These are phyloP conservation scores for Cladosporium cucumerinum DNA, from an alignment of 2,329 filamentous ascomycete species.

Conservation along the genomic window DNA sequence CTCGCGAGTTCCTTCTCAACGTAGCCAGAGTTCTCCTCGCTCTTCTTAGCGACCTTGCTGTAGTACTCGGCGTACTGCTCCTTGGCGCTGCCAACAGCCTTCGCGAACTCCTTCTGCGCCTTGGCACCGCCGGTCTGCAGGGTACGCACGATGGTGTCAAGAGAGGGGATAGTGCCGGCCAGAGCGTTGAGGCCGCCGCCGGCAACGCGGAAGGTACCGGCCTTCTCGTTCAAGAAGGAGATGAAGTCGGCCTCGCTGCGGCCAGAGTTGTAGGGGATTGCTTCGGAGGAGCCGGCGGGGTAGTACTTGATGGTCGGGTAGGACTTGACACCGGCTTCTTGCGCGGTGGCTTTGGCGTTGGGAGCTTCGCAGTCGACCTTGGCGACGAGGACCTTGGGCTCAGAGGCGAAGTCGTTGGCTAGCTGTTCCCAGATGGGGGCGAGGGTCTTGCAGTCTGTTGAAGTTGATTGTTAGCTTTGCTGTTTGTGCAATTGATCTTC, in stretches of 20 bases:
- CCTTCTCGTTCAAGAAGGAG: slow-evolving; percentile 80
- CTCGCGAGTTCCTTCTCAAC: slow-evolving; percentile 81
- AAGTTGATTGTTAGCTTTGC: slow-evolving; percentile 2
- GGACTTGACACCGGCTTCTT: slow-evolving; percentile 72
- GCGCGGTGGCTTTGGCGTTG: slow-evolving; percentile 74
- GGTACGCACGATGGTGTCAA: slow-evolving; percentile 74
- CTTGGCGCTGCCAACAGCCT: slow-evolving; percentile 64
- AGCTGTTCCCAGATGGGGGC: slow-evolving; percentile 87
- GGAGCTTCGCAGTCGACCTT: slow-evolving; percentile 93
- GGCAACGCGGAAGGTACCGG: slow-evolving; percentile 76
- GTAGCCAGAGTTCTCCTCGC: slow-evolving; percentile 71
- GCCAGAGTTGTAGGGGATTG: slow-evolving; percentile 68
- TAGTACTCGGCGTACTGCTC: slow-evolving; percentile 93
- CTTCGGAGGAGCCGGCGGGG: slow-evolving; percentile 73
- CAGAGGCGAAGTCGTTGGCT: slow-evolving; percentile 74
- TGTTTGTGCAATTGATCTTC: not conserved
- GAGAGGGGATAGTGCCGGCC: slow-evolving; percentile 76
- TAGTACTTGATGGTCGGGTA: slow-evolving; percentile 99
- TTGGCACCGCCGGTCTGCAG: slow-evolving; percentile 62
- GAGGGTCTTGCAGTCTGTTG: slow-evolving; percentile 88
- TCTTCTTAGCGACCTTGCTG: slow-evolving; percentile 83
- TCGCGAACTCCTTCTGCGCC: slow-evolving; percentile 68
- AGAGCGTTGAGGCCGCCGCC: slow-evolving; percentile 75
- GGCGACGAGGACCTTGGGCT: slow-evolving; percentile 77
- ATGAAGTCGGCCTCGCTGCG: slow-evolving; percentile 75